phyloP scores from a whole-genome alignment of 2,329 filamentous ascomycete genomes.

The Didymella pomorum region DNA sequence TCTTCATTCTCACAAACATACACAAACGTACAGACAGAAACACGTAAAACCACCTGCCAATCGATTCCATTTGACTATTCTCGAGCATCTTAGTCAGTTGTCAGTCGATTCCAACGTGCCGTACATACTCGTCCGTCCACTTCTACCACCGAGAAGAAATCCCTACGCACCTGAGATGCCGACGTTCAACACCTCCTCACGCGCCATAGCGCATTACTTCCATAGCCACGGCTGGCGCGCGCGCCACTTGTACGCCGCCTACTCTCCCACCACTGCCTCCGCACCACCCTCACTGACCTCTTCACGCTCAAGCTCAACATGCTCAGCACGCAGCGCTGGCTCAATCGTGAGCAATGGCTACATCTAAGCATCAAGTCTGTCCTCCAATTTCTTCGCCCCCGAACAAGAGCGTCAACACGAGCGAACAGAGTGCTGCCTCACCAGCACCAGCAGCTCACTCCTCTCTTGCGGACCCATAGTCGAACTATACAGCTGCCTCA shows the following conservation, averaged over 20 bases:
- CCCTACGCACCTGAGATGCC: not conserved
- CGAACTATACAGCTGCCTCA: not conserved
- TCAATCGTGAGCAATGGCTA: not conserved
- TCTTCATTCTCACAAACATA: not conserved
- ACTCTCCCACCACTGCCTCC: not conserved
- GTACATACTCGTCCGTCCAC: constrained; percentile 1
- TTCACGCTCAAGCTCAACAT: not conserved
- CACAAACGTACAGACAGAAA: not conserved
- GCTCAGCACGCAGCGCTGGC: not conserved
- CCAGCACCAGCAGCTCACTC: not conserved
- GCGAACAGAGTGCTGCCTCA: not conserved
- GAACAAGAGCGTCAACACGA: not conserved
- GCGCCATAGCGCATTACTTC: constrained; percentile 6
- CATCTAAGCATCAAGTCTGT: not conserved
- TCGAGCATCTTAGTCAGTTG: not conserved
- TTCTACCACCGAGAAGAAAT: not conserved
- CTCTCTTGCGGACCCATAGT: not conserved
- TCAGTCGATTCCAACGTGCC: not conserved
- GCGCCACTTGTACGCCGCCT: not conserved
- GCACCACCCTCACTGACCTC: not conserved
- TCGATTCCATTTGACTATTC: not conserved
- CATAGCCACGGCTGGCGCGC: constrained; percentile 4
- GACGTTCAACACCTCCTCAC: constrained; percentile 5
- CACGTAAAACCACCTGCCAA: no score
- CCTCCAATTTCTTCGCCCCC: not conserved